phyloP scores from a whole-genome alignment of 257 asterid species.

The Phtheirospermum japonicum region DNA sequence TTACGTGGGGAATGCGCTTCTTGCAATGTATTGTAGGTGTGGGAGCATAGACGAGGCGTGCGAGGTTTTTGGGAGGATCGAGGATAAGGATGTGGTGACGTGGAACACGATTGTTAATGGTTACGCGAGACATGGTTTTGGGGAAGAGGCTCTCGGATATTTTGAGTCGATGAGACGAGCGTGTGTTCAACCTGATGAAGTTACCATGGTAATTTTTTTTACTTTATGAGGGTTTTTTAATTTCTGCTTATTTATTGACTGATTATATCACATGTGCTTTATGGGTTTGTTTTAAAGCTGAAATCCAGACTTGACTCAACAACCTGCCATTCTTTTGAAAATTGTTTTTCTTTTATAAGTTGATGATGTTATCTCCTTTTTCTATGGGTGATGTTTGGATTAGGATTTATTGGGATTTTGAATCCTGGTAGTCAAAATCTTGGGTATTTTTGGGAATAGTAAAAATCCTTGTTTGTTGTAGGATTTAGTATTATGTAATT shows the following conservation, averaged over 20 bases:
- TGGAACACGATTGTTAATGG: slow-evolving; percentile 93
- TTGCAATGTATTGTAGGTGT: slow-evolving; percentile 88
- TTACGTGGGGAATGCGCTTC: slow-evolving; percentile 86
- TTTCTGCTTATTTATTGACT: neutral
- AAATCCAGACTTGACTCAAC: neutral
- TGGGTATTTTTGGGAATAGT: no score
- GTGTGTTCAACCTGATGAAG: slow-evolving; percentile 65
- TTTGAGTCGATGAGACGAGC: slow-evolving; percentile 61
- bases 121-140: slow-evolving; percentile 91
- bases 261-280: neutral
- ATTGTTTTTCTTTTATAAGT: neutral
- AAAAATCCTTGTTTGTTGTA: no score
- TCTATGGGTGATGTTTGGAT: no score
- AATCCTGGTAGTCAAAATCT: neutral
- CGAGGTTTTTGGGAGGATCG: slow-evolving; percentile 52
- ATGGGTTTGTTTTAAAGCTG: neutral
- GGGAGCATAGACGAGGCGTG: slow-evolving; percentile 84
- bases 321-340: no score
- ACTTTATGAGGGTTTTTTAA: neutral
- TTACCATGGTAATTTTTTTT: slow-evolving; percentile 68
- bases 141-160: slow-evolving; percentile 60
- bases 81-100: slow-evolving; percentile 73
- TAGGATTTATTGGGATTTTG: no score
- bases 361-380: neutral
- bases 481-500: no score